Percentiles rank a stretch among this genome's conserved stretches.
Conservation (phyloP, 164 flowering plant species). For the Aristolochia fimbriata region DNA sequence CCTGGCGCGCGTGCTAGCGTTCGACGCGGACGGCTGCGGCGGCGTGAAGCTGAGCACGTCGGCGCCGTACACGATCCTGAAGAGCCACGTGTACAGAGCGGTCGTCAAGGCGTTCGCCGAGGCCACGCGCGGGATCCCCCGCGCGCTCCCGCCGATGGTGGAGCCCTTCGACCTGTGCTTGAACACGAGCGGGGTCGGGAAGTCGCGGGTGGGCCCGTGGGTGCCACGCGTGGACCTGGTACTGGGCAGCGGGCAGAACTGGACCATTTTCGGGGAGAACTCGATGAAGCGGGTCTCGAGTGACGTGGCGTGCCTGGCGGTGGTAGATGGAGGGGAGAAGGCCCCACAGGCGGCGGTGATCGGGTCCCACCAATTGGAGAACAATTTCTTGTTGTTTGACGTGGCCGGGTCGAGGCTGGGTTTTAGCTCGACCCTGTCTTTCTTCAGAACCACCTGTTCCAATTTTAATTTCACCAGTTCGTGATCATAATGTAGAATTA, state of each 20-base stretch:
- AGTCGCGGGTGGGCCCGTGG: slow-evolving; percentile 17
- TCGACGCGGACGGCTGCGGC: slow-evolving; percentile 14
- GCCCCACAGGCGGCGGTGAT: slow-evolving; percentile 17
- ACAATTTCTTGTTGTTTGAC: slow-evolving; percentile 28
- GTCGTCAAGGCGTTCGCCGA: slow-evolving; percentile 15
- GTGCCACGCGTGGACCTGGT: slow-evolving; percentile 10
- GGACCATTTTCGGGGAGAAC: slow-evolving; percentile 29
- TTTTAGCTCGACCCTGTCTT: slow-evolving; percentile 22
- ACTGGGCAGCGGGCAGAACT: slow-evolving; percentile 15
- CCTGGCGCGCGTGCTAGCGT: slow-evolving; percentile 6
- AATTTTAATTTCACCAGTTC: slow-evolving; percentile 15
- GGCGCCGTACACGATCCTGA: slow-evolving; percentile 27
- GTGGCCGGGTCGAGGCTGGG: slow-evolving; percentile 16
- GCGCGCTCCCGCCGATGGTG: slow-evolving; percentile 14
- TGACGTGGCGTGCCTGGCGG: slow-evolving; percentile 24
- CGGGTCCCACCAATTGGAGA: slow-evolving; percentile 27
- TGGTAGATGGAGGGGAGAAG: slow-evolving; percentile 26
- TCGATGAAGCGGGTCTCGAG: slow-evolving; percentile 19
- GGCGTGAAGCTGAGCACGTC: slow-evolving; percentile 29
- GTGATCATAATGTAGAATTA: too few species aligned
- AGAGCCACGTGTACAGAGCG: slow-evolving; percentile 16
- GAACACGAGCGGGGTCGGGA: slow-evolving; percentile 16
- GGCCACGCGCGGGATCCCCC: slow-evolving; percentile 26
- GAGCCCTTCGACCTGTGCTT: slow-evolving; percentile 27
- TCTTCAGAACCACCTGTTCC: slow-evolving; percentile 17